Base-by-base conservation (phyloP, 768 basidiomycete genomes). In the Trametes villosa region DNA sequence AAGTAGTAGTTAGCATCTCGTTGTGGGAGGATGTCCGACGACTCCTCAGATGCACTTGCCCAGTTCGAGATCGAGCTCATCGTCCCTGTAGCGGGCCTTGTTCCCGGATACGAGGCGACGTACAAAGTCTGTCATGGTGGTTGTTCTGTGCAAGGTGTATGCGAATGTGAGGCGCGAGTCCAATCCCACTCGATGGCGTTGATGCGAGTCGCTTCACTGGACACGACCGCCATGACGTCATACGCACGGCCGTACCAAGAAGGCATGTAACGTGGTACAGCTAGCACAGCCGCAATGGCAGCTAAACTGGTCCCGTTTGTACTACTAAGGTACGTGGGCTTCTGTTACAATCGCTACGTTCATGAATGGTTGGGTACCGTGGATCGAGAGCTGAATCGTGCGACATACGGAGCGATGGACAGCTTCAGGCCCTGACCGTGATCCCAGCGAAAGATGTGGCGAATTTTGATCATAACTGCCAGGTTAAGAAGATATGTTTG, bases 101-200 rank as follows among this genome's bases (percentile, higher is more conserved):
- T 82, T 78, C 0, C 92, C 91, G n/a, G 91, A 92, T 2, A 94
- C 92, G 2, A 94, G 69, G 13, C 88, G 83, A 12, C 87, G 83
- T 15, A 92, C 78, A 64, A 83, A 86, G 72, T 88, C 83, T 29
- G 84, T 71, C 86, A 91, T 89, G 46, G 47, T 53, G 15, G 45
- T 57, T 11, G 49, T 40, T 20, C 12, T 12, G 7, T 9, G 20
- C 24, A 33, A 31, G 20, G 48, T 24, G 36, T n/a, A 44, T n/a
- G 49, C n/a, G n/a, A n/a, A n/a, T 46, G 5, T 9, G 29, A 45
- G 22, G 26, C 26, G 9, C 12, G 44, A 6, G 20, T 13, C 24
- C 26, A 6, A 12, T 12, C 13, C 9, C 18, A 13, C 12, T 26
- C 45, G 45, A 27, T 5, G 11, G 27, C 11, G 5, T 7, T 12